Base-by-base conservation (phyloP, 2,329 filamentous ascomycete genomes). In the Malbranchea zuffiana region DNA sequence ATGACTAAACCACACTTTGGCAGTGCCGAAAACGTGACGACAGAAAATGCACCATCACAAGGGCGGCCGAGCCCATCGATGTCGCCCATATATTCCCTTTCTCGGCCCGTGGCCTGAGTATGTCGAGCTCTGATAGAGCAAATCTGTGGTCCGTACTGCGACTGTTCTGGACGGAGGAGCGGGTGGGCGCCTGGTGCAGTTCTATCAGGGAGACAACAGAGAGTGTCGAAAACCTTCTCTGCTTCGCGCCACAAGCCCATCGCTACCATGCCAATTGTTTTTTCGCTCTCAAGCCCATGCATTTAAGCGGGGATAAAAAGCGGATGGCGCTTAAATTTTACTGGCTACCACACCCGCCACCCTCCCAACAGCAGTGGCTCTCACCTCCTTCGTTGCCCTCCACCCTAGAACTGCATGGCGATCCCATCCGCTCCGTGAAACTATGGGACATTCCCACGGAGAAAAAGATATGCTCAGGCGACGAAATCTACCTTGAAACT, bases 61-160 rank as follows among this genome's bases (percentile, higher is more conserved):
- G 18, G 17, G 34, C 38, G 12, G 33, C 28, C 8, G 19, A 27
- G n/a, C 34, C 34, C 6, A 17, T 43, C 19, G 36, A 43, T 25
- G 29, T 32, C 2, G 41, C 38, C 3, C 38, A 43, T 15, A 41
- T 43, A 13, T 41, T 41, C 25, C 41, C 41, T n/a, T 41, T 38
- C 21, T 34, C 41, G 12, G 38, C 38, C 29, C n/a, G 37, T 33
- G 19, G 16, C 6, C 19, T 39, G 15, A 11, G n/a, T 31, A 32
- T 19, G 2, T 13, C 24, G 28, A n/a, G 21, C 4, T 11, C 16
- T 7, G 12, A 32, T 4, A 15, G 8, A 15, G 26, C 19, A 26
- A 20, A 26, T 15, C 37, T 29, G 12, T 41, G 37, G 41, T 17
- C 25, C 26, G 33, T 36, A 25, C 30, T 43, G 32, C 17, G 34